Conservation (phyloP, 169 alveolate genomes). For the Plasmodium gallinaceum region DNA sequence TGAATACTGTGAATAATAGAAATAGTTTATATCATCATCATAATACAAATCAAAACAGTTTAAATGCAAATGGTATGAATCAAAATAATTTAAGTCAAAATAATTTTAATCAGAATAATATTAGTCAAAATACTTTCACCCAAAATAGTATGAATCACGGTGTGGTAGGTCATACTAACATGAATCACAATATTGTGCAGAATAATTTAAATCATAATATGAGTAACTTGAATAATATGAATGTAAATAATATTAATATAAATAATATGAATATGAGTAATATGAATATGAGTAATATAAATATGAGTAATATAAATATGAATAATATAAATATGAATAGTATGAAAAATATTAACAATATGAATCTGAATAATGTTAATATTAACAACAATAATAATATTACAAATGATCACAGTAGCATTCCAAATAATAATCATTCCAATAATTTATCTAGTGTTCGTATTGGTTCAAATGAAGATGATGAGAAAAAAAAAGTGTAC, state of each 20-base stretch:
- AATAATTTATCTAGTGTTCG: not conserved
- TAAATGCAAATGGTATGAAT: too few species aligned
- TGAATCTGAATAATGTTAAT: not conserved
- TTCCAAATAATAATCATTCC: not conserved
- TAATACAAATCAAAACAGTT: not conserved
- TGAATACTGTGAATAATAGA: constrained; percentile 3
- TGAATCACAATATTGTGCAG: not conserved
- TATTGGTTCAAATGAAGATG: constrained; percentile 39
- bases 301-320: not conserved
- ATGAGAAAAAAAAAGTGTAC: constrained; percentile 85
- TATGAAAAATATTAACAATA: not conserved
- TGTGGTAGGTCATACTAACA: not conserved
- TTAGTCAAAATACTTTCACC: not conserved
- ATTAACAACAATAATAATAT: not conserved
- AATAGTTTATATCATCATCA: not conserved
- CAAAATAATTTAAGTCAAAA: not conserved
- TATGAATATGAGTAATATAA: not conserved
- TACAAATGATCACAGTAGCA: not conserved
- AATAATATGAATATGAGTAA: not conserved
- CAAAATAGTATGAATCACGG: not conserved
- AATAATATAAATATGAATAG: not conserved
- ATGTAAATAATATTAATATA: not conserved
- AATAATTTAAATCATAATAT: constrained; percentile 3
- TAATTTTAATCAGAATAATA: not conserved
- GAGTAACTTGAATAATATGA: not conserved